phyloP scores from a whole-genome alignment of 2,329 filamentous ascomycete genomes.

The Colletotrichum filicis region DNA sequence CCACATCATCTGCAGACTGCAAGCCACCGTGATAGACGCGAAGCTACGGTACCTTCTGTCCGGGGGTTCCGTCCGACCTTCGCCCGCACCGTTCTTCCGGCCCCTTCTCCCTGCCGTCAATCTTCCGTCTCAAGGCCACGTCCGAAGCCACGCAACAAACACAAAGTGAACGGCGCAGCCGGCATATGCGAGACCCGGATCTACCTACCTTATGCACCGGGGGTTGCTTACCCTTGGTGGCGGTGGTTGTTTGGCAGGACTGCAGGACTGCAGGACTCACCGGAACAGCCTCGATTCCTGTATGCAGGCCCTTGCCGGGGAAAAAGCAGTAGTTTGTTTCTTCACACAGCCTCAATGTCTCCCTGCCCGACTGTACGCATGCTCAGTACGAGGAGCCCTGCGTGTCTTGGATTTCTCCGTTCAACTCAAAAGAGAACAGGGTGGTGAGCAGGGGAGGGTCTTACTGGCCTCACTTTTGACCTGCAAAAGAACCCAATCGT shows the following conservation, averaged over 20 bases:
- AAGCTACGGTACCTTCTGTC: not conserved
- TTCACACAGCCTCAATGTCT: not conserved
- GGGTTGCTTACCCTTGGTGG: not conserved
- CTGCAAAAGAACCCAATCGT: not conserved
- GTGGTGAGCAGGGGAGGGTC: not conserved
- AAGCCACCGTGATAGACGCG: not conserved
- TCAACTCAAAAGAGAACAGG: not conserved
- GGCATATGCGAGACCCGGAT: constrained; percentile 22
- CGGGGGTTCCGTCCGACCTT: not conserved
- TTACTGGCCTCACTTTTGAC: not conserved
- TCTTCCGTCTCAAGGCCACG: not conserved
- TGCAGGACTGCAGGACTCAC: not conserved
- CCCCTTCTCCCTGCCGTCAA: not conserved
- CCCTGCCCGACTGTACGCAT: not conserved
- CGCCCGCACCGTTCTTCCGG: not conserved
- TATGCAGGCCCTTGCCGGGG: not conserved
- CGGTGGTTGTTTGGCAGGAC: not conserved
- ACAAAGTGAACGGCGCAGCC: not conserved
- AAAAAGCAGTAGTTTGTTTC: not conserved
- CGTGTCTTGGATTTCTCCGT: not conserved
- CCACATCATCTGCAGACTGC: not conserved
- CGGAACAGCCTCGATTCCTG: not conserved
- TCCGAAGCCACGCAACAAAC: not conserved
- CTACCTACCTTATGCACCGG: not conserved
- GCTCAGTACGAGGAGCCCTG: not conserved